Conservation (phyloP, 2,329 filamentous ascomycete genomes). For the Teratosphaeriaceae sp. region DNA sequence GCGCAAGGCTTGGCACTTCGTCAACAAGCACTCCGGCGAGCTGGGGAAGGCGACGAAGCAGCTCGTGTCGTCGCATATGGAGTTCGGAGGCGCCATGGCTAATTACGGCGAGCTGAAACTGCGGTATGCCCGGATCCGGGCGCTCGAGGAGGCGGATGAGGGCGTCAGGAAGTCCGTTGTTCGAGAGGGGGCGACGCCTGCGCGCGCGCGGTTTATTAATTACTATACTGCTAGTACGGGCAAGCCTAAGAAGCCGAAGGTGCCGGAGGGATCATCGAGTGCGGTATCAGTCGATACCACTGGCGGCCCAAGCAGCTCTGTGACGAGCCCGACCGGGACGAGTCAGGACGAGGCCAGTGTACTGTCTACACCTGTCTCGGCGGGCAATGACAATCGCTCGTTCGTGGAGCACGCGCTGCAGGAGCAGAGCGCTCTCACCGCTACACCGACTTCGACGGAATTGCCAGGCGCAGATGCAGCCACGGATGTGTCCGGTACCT, state of each 20-base stretch:
- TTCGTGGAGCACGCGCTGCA: slow-evolving; percentile 2
- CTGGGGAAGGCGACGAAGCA: slow-evolving; percentile 63
- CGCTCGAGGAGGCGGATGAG: slow-evolving; percentile 64
- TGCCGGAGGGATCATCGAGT: slow-evolving; percentile 36
- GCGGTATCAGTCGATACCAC: slow-evolving; percentile 6
- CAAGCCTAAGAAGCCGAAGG: slow-evolving; percentile 47
- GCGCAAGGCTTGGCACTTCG: slow-evolving; percentile 63
- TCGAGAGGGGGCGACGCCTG: slow-evolving; percentile 23
- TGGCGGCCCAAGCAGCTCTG: not conserved
- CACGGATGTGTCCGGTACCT: not conserved
- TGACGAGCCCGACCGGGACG: not conserved
- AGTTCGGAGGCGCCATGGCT: slow-evolving; percentile 75
- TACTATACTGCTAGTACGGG: slow-evolving; percentile 87
- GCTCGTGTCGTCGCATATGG: slow-evolving; percentile 71
- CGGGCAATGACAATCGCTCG: not conserved
- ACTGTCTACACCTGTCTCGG: not conserved
- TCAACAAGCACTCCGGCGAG: slow-evolving; percentile 72
- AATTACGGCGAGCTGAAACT: slow-evolving; percentile 64
- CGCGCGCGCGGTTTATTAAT: slow-evolving; percentile 71
- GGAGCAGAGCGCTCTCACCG: not conserved
- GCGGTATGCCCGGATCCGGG: slow-evolving; percentile 63
- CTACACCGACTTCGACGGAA: not conserved
- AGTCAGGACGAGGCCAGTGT: not conserved
- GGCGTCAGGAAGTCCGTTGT: slow-evolving; percentile 29
- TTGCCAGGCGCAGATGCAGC: not conserved